A percentile compares a stretch with the other conserved stretches of the same genome.
Evolutionary conservation across 2,329 filamentous ascomycete species (phyloP).

Genomic region (Fusarium euwallaceae): DNA sequence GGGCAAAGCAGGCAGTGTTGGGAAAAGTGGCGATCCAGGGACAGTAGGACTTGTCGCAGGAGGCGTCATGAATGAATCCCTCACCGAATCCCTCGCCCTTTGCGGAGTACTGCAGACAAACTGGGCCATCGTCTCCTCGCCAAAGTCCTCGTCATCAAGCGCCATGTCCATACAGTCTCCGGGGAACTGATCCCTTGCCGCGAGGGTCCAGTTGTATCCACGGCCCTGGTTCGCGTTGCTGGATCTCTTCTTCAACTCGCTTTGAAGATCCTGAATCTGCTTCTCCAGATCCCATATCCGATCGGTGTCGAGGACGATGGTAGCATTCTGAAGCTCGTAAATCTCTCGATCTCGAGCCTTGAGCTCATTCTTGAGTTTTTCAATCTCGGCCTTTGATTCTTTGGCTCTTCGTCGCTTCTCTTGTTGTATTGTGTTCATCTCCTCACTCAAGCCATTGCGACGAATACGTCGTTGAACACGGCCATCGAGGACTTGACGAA

Average conservation of each 20-base stretch:
- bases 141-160: slow-evolving; percentile 58
- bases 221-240: slow-evolving; percentile 41
- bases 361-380: slow-evolving; percentile 62
- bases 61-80: slow-evolving; percentile 67
- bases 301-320: slow-evolving; percentile 62
- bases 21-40: slow-evolving; percentile 55
- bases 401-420: slow-evolving; percentile 59
- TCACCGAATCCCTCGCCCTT: slow-evolving; percentile 55
- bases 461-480: slow-evolving; percentile 69
- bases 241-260: slow-evolving; percentile 48
- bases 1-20: slow-evolving; percentile 19
- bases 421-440: slow-evolving; percentile 66
- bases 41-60: slow-evolving; percentile 65
- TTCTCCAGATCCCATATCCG: slow-evolving; percentile 58
- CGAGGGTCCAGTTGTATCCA: slow-evolving; percentile 64
- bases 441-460: slow-evolving; percentile 69
- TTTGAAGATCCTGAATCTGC: slow-evolving; percentile 54
- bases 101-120: slow-evolving; percentile 66
- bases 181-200: slow-evolving; percentile 61
- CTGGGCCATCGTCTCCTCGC: slow-evolving; percentile 65
- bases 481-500: slow-evolving; percentile 69
- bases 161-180: slow-evolving; percentile 59
- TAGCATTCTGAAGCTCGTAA: slow-evolving; percentile 64
- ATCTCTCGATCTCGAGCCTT: slow-evolving; percentile 66
- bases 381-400: slow-evolving; percentile 61